Conservation (phyloP, 805 yeast genomes). For the Candida succiphila region DNA sequence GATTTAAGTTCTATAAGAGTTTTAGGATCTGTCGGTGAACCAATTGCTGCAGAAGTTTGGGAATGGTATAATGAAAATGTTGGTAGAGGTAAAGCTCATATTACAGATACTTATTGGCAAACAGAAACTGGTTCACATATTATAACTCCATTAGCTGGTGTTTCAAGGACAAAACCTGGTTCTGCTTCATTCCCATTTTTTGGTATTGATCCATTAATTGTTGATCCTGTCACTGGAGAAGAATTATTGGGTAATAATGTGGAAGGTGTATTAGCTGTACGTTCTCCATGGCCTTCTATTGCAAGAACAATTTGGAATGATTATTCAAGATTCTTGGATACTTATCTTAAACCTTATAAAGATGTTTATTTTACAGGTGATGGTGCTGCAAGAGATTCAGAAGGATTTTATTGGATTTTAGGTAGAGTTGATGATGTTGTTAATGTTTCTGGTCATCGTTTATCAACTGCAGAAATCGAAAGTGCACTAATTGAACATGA, state of each 20-base stretch:
- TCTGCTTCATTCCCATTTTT: conserved; percentile 79
- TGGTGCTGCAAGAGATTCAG: conserved; percentile 80
- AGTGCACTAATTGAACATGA: conserved; percentile 69
- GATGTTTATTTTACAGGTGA: conserved; percentile 83
- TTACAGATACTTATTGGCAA: conserved; percentile 84
- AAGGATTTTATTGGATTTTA: conserved; percentile 77
- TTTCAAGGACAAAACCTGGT: conserved; percentile 78
- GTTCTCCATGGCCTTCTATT: conserved; percentile 76
- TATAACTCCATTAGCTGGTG: conserved; percentile 67
- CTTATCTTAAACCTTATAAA: conserved; percentile 75
- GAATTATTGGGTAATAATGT: conserved; percentile 61
- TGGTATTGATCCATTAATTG: conserved; percentile 64
- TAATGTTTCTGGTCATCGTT: conserved; percentile 77
- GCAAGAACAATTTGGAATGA: conserved; percentile 77
- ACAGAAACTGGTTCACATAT: conserved; percentile 81
- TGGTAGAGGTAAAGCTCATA: conserved; percentile 61
- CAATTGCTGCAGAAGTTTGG: conserved; percentile 81
- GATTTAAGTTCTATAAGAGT: conserved; percentile 58
- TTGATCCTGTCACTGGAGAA: conserved; percentile 67
- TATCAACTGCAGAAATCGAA: conserved; percentile 85
- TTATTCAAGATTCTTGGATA: conserved; percentile 65
- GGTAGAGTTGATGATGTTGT: conserved; percentile 89
- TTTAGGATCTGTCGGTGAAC: conserved; percentile 80
- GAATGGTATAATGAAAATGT: conserved; percentile 72
- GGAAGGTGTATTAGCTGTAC: conserved; percentile 73